Evolutionary conservation across 257 asterid genomes (phyloP).

Genomic region (Craterostigma plantagineum): DNA sequence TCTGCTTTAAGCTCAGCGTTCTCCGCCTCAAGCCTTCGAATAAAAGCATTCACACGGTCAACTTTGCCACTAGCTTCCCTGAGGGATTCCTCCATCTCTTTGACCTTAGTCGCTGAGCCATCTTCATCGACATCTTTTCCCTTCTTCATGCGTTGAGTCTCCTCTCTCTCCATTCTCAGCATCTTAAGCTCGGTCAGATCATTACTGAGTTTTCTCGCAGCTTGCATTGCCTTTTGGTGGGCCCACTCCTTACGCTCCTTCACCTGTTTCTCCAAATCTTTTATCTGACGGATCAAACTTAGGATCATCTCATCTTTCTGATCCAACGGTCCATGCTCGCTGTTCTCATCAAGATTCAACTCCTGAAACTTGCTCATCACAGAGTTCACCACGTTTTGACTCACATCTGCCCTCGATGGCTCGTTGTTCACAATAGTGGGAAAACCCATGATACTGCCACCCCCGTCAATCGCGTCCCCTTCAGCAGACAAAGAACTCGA

Average conservation of each 20-base stretch:
- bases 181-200: conserved; percentile 81
- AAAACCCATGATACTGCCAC: no score
- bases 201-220: conserved; percentile 78
- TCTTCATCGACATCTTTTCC: conserved; percentile 62
- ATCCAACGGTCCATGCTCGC: conserved; percentile 37
- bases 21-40: conserved; percentile 61
- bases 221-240: conserved; percentile 91
- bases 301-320: conserved; percentile 73
- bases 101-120: conserved; percentile 42
- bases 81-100: conserved; percentile 72
- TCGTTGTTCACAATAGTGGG: no score
- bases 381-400: conserved; percentile 57
- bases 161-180: conserved; percentile 88
- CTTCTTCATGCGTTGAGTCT: conserved; percentile 48
- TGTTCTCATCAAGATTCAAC: conserved; percentile 62
- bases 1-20: conserved; percentile 91
- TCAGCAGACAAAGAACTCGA: conserved; percentile 33
- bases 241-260: conserved; percentile 95
- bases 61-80: conserved; percentile 77
- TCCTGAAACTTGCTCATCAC: conserved; percentile 71
- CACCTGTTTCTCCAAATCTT: conserved; percentile 73
- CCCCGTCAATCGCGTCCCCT: conserved; percentile 22
- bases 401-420: conserved; percentile 15
- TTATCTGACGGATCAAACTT: conserved; percentile 58
- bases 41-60: conserved; percentile 69